Conservation (phyloP, 164 flowering plant genomes). For the Vitis rotundifolia region DNA sequence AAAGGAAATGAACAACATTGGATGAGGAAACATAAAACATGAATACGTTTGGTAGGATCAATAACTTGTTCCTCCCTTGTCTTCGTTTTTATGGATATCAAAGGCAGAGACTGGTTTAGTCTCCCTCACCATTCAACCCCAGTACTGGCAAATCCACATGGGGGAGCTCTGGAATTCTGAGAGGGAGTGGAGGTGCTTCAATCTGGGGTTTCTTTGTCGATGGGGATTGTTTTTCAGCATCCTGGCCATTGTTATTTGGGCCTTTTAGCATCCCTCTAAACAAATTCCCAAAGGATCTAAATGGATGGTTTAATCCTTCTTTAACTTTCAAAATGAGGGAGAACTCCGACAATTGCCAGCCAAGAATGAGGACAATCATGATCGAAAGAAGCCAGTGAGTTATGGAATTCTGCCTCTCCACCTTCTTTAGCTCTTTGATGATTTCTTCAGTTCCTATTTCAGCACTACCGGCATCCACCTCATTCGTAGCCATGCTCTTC, state of each 20-base stretch:
- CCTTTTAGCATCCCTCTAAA: constrained; percentile 32
- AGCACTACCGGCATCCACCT: background rate
- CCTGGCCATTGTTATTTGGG: constrained; percentile 9
- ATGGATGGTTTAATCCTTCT: constrained; percentile 54
- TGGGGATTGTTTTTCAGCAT: constrained; percentile 5
- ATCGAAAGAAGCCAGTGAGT: constrained; percentile 72
- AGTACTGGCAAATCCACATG: constrained; percentile 36
- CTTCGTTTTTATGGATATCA: too few species aligned
- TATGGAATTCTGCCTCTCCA: constrained; percentile 62
- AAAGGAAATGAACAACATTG: too few species aligned
- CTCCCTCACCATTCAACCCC: constrained; percentile 15
- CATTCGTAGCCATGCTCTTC: constrained; percentile 10
- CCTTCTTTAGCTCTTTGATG: constrained; percentile 50
- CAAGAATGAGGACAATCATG: constrained; percentile 56
- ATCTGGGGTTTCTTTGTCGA: constrained; percentile 7
- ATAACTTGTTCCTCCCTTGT: too few species aligned
- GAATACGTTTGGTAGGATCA: too few species aligned
- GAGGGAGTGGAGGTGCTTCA: constrained; percentile 13
- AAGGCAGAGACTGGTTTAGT: background rate
- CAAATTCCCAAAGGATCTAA: constrained; percentile 43
- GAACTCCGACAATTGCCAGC: constrained; percentile 83
- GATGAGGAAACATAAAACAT: too few species aligned
- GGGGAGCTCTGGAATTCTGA: constrained; percentile 49
- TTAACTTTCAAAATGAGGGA: constrained; percentile 57
- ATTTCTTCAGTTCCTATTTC: constrained; percentile 41